Percentiles rank a stretch among this genome's conserved stretches.
Conservation (phyloP, 1,284 basidiomycete species). For the Cutaneotrichosporon dermatis region DNA sequence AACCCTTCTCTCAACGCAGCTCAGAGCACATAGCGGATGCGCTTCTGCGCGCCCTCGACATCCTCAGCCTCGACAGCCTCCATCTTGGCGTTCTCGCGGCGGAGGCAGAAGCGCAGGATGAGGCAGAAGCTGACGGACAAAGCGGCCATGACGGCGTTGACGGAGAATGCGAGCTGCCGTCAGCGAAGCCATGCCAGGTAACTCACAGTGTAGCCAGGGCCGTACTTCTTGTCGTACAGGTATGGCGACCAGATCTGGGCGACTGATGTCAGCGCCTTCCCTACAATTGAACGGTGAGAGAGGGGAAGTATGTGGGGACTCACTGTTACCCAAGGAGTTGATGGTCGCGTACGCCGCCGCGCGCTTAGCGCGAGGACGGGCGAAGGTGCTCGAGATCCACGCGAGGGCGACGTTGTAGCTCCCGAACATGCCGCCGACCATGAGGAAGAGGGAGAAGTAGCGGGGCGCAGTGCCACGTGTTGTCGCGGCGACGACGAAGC, state of each 20-base stretch:
- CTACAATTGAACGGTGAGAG: no score
- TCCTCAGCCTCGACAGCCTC: constrained; percentile 2
- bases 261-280: background rate
- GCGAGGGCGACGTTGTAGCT: constrained; percentile 34
- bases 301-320: no score
- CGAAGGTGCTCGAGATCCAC: constrained; percentile 36
- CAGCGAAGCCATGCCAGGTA: no score
- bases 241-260: constrained; percentile 40
- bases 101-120: constrained; percentile 29
- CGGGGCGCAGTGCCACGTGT: no score
- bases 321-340: constrained; percentile 25
- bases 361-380: constrained; percentile 30
- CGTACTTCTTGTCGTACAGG: constrained; percentile 29
- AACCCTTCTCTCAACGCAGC: background rate
- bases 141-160: constrained; percentile 29
- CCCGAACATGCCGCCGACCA: constrained; percentile 18
- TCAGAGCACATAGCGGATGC: constrained; percentile 1
- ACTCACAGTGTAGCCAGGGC: constrained; percentile 25
- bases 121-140: constrained; percentile 20
- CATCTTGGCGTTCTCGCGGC: constrained; percentile 5
- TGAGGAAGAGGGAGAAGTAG: no score
- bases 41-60: background rate
- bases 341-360: constrained; percentile 30
- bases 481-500: no score
- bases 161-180: constrained; percentile 21